phyloP scores from a whole-genome alignment of 1,284 basidiomycete genomes.

The Malassezia obtusa region DNA sequence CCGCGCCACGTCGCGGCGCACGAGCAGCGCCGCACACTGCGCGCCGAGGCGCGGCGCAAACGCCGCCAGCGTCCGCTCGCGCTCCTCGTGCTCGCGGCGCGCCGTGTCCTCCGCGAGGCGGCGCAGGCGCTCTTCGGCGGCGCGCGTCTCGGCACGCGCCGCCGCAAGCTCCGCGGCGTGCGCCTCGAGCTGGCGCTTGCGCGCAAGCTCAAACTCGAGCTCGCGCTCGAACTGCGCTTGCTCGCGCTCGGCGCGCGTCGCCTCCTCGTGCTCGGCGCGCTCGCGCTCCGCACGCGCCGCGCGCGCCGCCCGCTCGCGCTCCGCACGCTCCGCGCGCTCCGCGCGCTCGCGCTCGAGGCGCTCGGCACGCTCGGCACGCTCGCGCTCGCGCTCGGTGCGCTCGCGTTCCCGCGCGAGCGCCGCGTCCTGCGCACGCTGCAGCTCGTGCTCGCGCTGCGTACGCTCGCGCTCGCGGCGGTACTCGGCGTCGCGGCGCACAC shows the following conservation, averaged over 20 bases:
- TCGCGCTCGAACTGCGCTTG: slow-evolving; percentile 11
- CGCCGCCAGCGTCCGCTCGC: not conserved
- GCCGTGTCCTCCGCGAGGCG: not conserved
- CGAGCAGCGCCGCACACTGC: slow-evolving; percentile 1
- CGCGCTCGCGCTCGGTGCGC: not conserved
- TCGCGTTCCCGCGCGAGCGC: slow-evolving; percentile 9
- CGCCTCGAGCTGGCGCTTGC: slow-evolving; percentile 14
- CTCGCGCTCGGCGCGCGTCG: not conserved
- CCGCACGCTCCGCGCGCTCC: not conserved
- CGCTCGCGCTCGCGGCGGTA: slow-evolving; percentile 10
- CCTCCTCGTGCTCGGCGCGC: slow-evolving; percentile 1
- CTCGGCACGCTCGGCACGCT: not conserved
- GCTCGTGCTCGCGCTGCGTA: slow-evolving; percentile 15
- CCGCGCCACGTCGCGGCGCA: not conserved
- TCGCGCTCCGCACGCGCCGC: not conserved
- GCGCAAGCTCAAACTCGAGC: slow-evolving; percentile 17
- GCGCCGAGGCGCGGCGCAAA: not conserved
- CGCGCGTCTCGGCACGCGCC: slow-evolving; percentile 13
- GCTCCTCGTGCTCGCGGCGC: not conserved
- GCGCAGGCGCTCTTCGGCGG: slow-evolving; percentile 12
- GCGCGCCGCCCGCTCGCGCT: not conserved
- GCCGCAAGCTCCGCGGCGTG: slow-evolving; percentile 13
- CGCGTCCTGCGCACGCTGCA: slow-evolving; percentile 10
- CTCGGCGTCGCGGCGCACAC: slow-evolving; percentile 12
- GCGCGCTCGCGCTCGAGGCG: not conserved